Conservation (phyloP, 2,329 filamentous ascomycete genomes). For the Dothideomycetes sp. region DNA sequence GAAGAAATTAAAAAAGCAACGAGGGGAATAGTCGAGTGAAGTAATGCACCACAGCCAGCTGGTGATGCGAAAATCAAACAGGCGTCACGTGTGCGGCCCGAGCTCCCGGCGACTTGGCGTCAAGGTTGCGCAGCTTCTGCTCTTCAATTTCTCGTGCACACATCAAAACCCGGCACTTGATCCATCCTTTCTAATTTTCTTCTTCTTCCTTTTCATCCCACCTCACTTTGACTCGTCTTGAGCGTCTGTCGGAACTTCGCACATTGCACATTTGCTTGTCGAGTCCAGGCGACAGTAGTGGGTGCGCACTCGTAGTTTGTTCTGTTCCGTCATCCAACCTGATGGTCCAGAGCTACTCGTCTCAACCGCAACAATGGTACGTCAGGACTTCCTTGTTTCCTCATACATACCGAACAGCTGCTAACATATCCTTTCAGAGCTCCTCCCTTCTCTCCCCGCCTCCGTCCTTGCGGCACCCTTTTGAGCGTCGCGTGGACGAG, state of each 20-base stretch:
- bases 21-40: not conserved
- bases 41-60: not conserved
- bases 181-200: not conserved
- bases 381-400: not conserved
- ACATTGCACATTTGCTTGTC: constrained; percentile 1
- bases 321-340: constrained; percentile 13
- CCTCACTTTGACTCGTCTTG: constrained; percentile 7
- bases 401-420: not conserved
- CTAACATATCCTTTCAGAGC: constrained; percentile 28
- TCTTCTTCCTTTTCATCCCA: not conserved
- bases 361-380: constrained; percentile 13
- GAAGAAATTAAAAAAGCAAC: constrained; percentile 2
- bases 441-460: constrained; percentile 56
- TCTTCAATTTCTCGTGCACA: no score
- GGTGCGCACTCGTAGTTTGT: constrained; percentile 1
- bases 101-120: not conserved
- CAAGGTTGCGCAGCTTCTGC: not conserved
- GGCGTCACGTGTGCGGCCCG: constrained; percentile 1
- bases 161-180: no score
- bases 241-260: constrained; percentile 1
- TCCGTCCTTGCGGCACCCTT: constrained; percentile 48
- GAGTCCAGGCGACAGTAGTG: no score
- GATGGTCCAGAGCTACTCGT: constrained; percentile 10
- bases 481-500: constrained; percentile 73
- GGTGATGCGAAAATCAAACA: not conserved